These are phyloP conservation scores for Solanum etuberosum DNA, from an alignment of 257 asterid genomes.

Conservation along the genomic window DNA sequence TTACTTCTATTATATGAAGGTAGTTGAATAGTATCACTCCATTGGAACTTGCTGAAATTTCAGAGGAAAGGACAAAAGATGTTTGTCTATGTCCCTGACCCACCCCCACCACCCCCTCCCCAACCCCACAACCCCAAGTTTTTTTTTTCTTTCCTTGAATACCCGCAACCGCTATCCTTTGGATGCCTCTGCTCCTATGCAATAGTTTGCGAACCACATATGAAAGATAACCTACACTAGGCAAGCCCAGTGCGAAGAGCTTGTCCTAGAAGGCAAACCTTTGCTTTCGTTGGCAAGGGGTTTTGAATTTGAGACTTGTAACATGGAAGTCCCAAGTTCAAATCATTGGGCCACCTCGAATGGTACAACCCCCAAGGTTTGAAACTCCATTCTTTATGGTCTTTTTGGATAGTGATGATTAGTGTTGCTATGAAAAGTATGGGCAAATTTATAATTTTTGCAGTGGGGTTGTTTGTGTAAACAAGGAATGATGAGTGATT, in stretches of 20 bases:
- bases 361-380: not conserved
- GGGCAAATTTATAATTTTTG: not conserved
- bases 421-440: not conserved
- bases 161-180: too few species aligned
- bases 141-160: too few species aligned
- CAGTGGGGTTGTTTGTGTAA: not conserved
- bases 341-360: not conserved
- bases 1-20: conserved; percentile 3
- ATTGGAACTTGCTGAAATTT: not conserved
- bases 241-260: too few species aligned
- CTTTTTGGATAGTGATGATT: not conserved
- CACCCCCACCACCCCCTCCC: too few species aligned
- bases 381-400: not conserved
- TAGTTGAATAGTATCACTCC: not conserved
- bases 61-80: not conserved
- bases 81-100: not conserved
- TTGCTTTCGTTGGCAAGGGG: too few species aligned
- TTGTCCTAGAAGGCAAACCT: too few species aligned
- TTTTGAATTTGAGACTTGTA: too few species aligned
- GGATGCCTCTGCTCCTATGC: too few species aligned
- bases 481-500: conserved; percentile 2
- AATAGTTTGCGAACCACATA: too few species aligned
- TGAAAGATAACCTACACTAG: too few species aligned
- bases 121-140: not conserved
- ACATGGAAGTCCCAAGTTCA: too few species aligned